phyloP scores from a whole-genome alignment of 2,329 filamentous ascomycete species.

The Arthroderma uncinatum region DNA sequence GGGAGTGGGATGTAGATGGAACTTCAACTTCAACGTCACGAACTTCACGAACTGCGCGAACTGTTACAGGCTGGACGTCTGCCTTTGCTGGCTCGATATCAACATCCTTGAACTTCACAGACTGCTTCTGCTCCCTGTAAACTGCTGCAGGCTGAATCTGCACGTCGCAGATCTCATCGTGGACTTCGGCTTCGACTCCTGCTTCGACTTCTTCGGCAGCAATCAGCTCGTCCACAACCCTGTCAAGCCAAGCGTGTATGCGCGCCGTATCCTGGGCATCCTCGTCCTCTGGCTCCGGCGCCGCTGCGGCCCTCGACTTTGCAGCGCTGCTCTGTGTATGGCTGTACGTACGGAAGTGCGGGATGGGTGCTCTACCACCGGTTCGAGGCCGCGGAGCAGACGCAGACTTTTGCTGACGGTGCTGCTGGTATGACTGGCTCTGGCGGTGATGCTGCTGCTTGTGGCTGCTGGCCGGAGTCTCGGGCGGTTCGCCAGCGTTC shows the following conservation, averaged over 20 bases:
- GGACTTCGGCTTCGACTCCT: background rate
- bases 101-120: background rate
- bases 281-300: constrained; percentile 1
- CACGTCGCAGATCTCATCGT: background rate
- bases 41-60: background rate
- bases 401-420: background rate
- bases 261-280: background rate
- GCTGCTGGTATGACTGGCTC: background rate
- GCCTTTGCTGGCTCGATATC: too few relatives aligned
- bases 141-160: background rate
- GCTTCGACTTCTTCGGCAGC: background rate
- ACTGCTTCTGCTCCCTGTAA: background rate
- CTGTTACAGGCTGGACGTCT: background rate
- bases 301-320: background rate
- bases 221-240: background rate
- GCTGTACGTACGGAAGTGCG: background rate
- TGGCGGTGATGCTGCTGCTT: background rate
- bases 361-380: background rate
- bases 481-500: background rate
- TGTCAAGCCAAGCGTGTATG: constrained; percentile 7
- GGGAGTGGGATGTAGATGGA: background rate
- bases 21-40: background rate
- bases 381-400: constrained; percentile 2
- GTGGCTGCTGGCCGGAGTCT: background rate
- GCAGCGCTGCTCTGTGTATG: constrained; percentile 2